Evolutionary conservation across 164 flowering plant species (phyloP).

Genomic region (Kingdonia uniflora): DNA sequence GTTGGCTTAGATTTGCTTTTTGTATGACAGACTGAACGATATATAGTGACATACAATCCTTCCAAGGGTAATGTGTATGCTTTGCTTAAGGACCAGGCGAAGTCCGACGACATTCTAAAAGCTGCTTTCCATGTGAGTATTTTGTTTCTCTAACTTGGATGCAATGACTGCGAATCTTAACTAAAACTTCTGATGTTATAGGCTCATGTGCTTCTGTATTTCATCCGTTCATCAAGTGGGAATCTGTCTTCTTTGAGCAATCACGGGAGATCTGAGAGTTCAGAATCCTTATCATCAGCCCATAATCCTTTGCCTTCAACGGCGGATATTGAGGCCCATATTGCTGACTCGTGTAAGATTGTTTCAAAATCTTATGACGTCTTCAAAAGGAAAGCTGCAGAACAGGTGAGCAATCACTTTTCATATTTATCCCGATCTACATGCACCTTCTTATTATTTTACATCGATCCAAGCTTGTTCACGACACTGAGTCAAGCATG

Average conservation of each 20-base stretch:
- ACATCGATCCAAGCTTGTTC: too few relatives aligned
- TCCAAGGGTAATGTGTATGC: slow-evolving; percentile 83
- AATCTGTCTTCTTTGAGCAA: slow-evolving; percentile 14
- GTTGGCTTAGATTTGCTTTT: too few relatives aligned
- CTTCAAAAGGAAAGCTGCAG: slow-evolving; percentile 76
- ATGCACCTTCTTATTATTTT: too few relatives aligned
- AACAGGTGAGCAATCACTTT: slow-evolving; percentile 44
- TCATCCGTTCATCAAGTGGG: slow-evolving; percentile 40
- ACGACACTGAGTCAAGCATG: too few relatives aligned
- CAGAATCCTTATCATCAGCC: slow-evolving; percentile 8
- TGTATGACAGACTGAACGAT: slow-evolving; percentile 70
- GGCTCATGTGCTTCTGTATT: slow-evolving; percentile 90
- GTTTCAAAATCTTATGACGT: slow-evolving; percentile 61
- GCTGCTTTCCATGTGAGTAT: slow-evolving; percentile 92
- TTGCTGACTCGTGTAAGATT: slow-evolving; percentile 77
- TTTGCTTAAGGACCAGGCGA: slow-evolving; percentile 83
- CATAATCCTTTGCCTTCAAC: slow-evolving; percentile 14
- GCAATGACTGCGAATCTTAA: background rate
- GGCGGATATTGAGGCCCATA: slow-evolving; percentile 40
- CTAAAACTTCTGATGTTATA: slow-evolving; percentile 18
- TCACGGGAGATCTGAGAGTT: slow-evolving; percentile 14
- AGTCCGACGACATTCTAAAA: slow-evolving; percentile 89
- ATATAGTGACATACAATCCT: slow-evolving; percentile 81
- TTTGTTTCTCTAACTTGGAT: slow-evolving; percentile 3
- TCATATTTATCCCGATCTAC: background rate